Conservation (phyloP, 352 stramenopile species). For the Phytophthora agathidicida region DNA sequence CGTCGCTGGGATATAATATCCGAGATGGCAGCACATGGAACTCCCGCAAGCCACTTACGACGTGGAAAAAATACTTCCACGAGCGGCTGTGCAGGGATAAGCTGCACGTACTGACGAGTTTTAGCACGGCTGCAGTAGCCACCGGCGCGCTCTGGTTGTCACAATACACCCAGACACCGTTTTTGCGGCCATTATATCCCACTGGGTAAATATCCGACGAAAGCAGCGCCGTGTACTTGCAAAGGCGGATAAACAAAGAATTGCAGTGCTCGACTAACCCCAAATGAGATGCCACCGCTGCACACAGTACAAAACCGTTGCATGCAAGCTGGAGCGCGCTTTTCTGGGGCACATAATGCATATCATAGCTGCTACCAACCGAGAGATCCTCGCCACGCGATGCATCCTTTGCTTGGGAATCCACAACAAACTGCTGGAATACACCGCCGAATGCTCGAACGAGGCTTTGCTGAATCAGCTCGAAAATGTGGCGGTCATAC, state of each 20-base stretch:
- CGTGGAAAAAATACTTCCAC: constrained; percentile 74
- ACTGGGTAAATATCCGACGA: constrained; percentile 62
- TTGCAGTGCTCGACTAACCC: constrained; percentile 65
- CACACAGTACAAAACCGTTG: constrained; percentile 76
- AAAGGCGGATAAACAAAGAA: constrained; percentile 59
- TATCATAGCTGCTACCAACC: constrained; percentile 30
- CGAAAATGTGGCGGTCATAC: constrained; percentile 79
- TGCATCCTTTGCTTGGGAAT: constrained; percentile 56
- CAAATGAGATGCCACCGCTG: constrained; percentile 63
- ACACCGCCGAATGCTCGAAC: constrained; percentile 70
- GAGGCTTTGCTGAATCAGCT: constrained; percentile 57
- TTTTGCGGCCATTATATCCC: constrained; percentile 63
- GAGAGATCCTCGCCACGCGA: constrained; percentile 29
- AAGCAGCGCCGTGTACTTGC: constrained; percentile 69
- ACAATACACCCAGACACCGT: constrained; percentile 67
- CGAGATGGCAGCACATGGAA: constrained; percentile 62
- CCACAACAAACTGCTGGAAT: constrained; percentile 74
- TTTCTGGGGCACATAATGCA: constrained; percentile 74
- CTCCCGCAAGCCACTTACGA: constrained; percentile 62
- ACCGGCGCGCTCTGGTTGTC: constrained; percentile 73
- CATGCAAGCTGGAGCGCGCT: constrained; percentile 75
- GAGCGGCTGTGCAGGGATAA: constrained; percentile 51
- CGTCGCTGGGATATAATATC: constrained; percentile 46
- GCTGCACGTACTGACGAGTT: constrained; percentile 68
- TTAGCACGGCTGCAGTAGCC: constrained; percentile 72